Evolutionary conservation across 208 protist species (phyloP).

Genomic region (Lotmaria passim): DNA sequence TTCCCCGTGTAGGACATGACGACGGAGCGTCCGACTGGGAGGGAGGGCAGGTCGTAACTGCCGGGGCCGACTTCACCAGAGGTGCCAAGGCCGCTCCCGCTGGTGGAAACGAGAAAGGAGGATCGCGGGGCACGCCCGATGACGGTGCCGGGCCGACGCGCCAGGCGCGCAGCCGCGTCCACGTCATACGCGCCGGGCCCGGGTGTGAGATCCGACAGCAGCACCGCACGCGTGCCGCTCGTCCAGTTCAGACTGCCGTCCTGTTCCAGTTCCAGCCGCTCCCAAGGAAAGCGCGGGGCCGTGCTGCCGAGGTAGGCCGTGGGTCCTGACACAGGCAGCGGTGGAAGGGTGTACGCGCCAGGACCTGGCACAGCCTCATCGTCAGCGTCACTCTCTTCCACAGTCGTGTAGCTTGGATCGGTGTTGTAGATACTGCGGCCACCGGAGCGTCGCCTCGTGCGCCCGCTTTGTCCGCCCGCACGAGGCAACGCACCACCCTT

Average conservation of each 20-base stretch:
- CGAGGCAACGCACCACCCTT: conserved; percentile 31
- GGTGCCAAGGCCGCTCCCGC: neutral
- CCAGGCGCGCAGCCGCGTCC: conserved; percentile 21
- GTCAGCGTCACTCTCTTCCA: neutral
- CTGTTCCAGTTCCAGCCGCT: conserved; percentile 13
- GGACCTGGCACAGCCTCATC: conserved; percentile 34
- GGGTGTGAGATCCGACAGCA: conserved; percentile 2
- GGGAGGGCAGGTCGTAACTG: conserved; percentile 37
- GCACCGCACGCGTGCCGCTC: neutral
- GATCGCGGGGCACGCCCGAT: conserved; percentile 49
- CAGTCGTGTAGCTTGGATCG: too few relatives aligned
- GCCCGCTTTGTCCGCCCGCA: conserved; percentile 6
- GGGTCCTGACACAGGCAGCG: conserved; percentile 13
- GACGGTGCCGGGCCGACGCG: conserved; percentile 37
- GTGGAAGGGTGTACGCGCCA: conserved; percentile 41
- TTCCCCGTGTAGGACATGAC: conserved; percentile 1
- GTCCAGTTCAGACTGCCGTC: neutral
- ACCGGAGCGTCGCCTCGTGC: neutral
- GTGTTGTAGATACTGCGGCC: neutral
- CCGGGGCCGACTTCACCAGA: conserved; percentile 34
- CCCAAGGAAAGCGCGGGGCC: conserved; percentile 31
- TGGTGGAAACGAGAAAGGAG: conserved; percentile 3
- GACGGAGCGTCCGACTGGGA: conserved; percentile 27
- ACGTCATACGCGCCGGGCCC: conserved; percentile 42
- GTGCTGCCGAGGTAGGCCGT: conserved; percentile 21